Evolutionary conservation across 148 eudicot genomes (phyloP).

Genomic region (Silene latifolia): DNA sequence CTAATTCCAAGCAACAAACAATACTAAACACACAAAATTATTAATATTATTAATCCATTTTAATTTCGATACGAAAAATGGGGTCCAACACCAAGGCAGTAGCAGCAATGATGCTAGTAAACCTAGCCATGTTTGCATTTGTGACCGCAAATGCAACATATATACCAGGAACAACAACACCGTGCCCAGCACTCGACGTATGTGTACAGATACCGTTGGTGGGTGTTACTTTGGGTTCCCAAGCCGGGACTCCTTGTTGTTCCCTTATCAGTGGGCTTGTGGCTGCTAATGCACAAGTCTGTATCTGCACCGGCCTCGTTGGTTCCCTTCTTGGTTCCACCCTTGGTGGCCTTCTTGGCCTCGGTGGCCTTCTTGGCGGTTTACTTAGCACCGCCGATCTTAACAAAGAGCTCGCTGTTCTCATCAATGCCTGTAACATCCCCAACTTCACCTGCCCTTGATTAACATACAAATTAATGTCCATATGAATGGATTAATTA

Average conservation of each 20-base stretch:
- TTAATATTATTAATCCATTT: not conserved
- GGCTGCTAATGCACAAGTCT: not conserved
- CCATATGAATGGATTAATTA: no score
- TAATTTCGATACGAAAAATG: not conserved
- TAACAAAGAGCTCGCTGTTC: not conserved
- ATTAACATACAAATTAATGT: no score
- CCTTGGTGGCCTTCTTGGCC: not conserved
- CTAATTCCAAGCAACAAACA: no score
- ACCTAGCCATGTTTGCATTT: not conserved
- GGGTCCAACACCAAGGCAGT: not conserved
- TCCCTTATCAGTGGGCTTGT: not conserved
- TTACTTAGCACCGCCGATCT: not conserved
- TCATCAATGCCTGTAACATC: slow-evolving; percentile 2
- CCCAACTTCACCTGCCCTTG: not conserved
- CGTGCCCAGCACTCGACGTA: not conserved
- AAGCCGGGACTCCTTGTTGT: not conserved
- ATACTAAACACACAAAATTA: not conserved
- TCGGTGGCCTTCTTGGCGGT: not conserved
- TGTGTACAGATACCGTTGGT: not conserved
- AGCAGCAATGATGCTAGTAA: not conserved
- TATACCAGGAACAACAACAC: not conserved
- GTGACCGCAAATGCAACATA: not conserved
- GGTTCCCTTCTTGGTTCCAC: not conserved
- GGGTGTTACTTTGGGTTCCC: not conserved
- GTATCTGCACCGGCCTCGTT: not conserved